Evolutionary conservation across 495 filamentous ascomycete species (phyloP), one percentile per base, ranked within the genome.

Genomic region (Penicillium chermesinum): DNA sequence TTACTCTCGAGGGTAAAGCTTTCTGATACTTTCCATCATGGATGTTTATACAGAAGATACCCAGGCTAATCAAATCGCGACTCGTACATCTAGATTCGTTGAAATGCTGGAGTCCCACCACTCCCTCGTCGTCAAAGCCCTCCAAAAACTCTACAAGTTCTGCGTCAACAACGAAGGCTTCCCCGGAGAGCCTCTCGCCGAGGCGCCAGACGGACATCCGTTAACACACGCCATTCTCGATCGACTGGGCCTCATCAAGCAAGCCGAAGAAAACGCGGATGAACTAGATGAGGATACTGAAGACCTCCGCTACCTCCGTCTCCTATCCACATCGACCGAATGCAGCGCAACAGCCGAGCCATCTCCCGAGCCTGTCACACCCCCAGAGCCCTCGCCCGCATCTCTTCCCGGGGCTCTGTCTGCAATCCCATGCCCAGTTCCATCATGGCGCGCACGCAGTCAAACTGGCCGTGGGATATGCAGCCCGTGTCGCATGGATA

Each of bases 101-200:
- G 72, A 75, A 45, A 73, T 75, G 70, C 64, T 75, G 15, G 69
- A 73, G 46, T 73, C 72, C 10, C 69, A 73, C 30, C 72, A 73
- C 44, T 68, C 69, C 1, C 50, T 73, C 1, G 69, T 72, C 7
- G 64, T 75, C 42, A 71, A 75, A 49, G 72, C 69, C 1, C 53
- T 75, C 8, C 70, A 73, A 44, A 64, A 66, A 42, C 58, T 75
- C 12, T 73, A 75, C 58, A 72, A 66, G 33, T 59, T 66, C 51
- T 75, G 69, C 50, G 49, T 72, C 30, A 67, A 62, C 49, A 71
- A 72, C 10, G 70, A 75, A 54, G 64, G 65, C 9, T 73, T 75
- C 43, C 72, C 72, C 1, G 72, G 72, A n/a, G 70, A 73, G 36
- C 64, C 70, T 8, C 67, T 75, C 10, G 63, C 53, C 32, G 69